These are phyloP conservation scores for Aspergillus spinulosporus DNA, from an alignment of 2,329 filamentous ascomycete species.

Conservation along the genomic window DNA sequence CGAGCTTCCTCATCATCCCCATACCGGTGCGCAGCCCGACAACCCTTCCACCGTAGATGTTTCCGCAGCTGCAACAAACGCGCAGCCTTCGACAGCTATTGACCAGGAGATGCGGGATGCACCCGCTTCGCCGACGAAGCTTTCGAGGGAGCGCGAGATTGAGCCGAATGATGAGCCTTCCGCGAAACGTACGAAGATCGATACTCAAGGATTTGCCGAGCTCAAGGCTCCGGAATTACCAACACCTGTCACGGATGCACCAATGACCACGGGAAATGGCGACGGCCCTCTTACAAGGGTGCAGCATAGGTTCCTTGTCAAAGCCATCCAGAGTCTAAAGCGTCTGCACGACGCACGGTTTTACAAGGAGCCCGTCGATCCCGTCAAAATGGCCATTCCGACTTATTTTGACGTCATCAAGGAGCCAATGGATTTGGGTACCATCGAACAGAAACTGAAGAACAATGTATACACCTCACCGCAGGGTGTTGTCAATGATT, in stretches of 20 bases:
- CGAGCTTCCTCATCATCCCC: slow-evolving; percentile 39
- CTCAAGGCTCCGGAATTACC: slow-evolving; percentile 50
- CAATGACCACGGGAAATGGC: slow-evolving; percentile 19
- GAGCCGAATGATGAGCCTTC: slow-evolving; percentile 64
- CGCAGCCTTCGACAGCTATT: slow-evolving; percentile 25
- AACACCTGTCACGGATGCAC: slow-evolving; percentile 34
- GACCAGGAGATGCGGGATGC: slow-evolving; percentile 59
- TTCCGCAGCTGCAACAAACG: slow-evolving; percentile 18
- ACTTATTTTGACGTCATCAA: slow-evolving; percentile 71
- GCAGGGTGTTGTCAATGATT: slow-evolving; percentile 71
- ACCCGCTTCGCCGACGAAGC: slow-evolving; percentile 56
- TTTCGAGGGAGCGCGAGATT: slow-evolving; percentile 74
- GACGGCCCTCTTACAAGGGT: slow-evolving; percentile 40
- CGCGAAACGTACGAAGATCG: slow-evolving; percentile 79
- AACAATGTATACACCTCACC: slow-evolving; percentile 67
- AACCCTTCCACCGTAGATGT: slow-evolving; percentile 23
- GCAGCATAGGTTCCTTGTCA: slow-evolving; percentile 45
- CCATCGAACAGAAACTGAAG: slow-evolving; percentile 79
- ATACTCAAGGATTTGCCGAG: slow-evolving; percentile 50
- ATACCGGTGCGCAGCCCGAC: slow-evolving; percentile 19
- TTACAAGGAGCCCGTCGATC: slow-evolving; percentile 77
- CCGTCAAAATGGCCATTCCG: slow-evolving; percentile 72
- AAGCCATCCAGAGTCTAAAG: slow-evolving; percentile 59
- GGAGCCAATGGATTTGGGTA: slow-evolving; percentile 78
- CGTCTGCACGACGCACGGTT: slow-evolving; percentile 78